Base-by-base conservation (phyloP, 305 asterid species). In the Solanum aculeatissimum region DNA sequence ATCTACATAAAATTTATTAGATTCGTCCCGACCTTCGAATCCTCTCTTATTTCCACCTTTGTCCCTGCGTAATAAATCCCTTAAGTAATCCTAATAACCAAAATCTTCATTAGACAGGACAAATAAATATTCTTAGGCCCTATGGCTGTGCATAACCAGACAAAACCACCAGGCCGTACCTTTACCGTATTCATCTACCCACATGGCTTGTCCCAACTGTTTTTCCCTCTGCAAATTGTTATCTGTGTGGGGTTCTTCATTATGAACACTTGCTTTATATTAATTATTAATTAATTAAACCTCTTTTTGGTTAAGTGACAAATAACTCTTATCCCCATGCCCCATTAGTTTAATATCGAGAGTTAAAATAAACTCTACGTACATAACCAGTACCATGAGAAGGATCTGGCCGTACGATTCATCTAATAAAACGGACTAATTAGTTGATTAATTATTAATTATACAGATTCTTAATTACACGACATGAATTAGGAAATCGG, bases 111-210 rank as follows among this genome's bases (percentile, higher is more conserved):
- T 49, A 77, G 82, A 51, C 0, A 77, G 45, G 82, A 77, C 82
- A 77, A 77, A 77, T 54, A 77, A 29, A 77, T 77, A 27, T 77
- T 51, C 47, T 77, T 16, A 51, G 42, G 60, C 60, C 23, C 25
- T 75, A 14, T 75, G 43, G 63, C 45, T 23, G 43, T 47, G 13
- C 16, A 75, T 51, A 51, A 77, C 47, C 27, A 77, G 82, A 77
- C 82, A 77, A 77, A 72, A 77, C 21, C 47, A 77, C 82, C 82
- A 77, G 65, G 82, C 82, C 82, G 82, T 77, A 77, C 82, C 65
- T 77, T 77, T 77, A 77, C 82, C 82, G 65, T 77, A 77, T 77
- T 49, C 82, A 29, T 77, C 65, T 4, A 29, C 82, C 25, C 82
- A 77, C 82, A 77, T 77, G 82, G 65, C 65, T 77, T 77, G 82